A percentile compares a stretch with the other conserved stretches of the same genome.
phyloP scores from a whole-genome alignment of 1,284 basidiomycete species.

The Leucoagaricus sp. region DNA sequence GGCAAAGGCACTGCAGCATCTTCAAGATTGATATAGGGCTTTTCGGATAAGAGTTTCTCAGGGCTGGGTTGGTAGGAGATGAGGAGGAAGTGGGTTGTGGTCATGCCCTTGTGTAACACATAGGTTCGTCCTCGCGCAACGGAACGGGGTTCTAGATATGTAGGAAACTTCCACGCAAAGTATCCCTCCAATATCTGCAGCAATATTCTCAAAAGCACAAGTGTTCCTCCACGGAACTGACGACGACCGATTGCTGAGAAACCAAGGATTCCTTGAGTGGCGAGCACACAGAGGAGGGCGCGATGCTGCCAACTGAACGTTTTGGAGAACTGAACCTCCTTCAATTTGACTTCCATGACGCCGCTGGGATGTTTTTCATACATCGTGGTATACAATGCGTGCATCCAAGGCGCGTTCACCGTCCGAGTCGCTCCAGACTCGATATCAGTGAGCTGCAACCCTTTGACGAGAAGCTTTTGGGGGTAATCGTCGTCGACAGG shows the following conservation, averaged over 20 bases:
- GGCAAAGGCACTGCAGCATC: constrained; percentile 15
- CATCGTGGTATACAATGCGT: constrained; percentile 14
- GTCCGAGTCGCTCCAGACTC: constrained; percentile 16
- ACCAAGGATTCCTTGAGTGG: constrained; percentile 7
- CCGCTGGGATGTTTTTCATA: constrained; percentile 1
- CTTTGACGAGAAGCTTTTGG: constrained; percentile 11
- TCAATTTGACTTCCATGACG: constrained; percentile 7
- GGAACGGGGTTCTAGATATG: background rate
- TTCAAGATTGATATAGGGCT: constrained; percentile 14
- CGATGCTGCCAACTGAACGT: constrained; percentile 10
- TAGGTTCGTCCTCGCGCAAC: constrained; percentile 3
- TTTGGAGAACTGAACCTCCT: constrained; percentile 13
- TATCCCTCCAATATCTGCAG: constrained; percentile 17
- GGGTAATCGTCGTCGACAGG: constrained; percentile 13
- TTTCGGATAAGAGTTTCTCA: background rate
- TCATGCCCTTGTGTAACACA: constrained; percentile 18
- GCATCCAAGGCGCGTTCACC: constrained; percentile 19
- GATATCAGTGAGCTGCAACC: constrained; percentile 15
- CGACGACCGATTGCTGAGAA: background rate
- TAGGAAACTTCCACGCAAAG: constrained; percentile 9
- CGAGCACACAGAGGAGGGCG: background rate
- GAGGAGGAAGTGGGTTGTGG: constrained; percentile 16
- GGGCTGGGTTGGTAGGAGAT: constrained; percentile 7
- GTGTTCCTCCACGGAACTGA: constrained; percentile 4
- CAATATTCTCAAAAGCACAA: constrained; percentile 8